Evolutionary conservation across 2,329 filamentous ascomycete species (phyloP), one percentile per base, ranked within the genome.

Genomic region (Ceratocystis albifundus): DNA sequence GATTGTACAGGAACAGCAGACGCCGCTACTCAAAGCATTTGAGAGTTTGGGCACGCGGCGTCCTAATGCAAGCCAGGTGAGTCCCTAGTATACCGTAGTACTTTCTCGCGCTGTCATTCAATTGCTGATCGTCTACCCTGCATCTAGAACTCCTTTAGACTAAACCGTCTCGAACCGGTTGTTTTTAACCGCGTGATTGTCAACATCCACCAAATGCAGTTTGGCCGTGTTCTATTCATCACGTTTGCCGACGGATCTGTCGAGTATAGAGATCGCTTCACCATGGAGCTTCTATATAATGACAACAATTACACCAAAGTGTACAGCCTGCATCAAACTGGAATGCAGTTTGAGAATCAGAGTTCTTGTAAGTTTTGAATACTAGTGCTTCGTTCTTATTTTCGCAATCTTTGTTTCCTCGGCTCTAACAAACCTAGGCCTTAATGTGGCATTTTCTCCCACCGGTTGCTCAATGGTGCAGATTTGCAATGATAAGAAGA

Each of bases 221-320:
- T 87, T 68, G 88, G 88, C 62, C 90, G 85, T 67, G 80, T 88
- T 1, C 69, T 96, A 1, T 85, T 87, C 36, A 79, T 96, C 67
- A 82, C 82, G 30, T 89, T 89, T 71, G 88, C 88, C 69, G 91
- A 96, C 73, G 89, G 92, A 10, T 88, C 85, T 0, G 79, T 95
- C 2, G 87, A 94, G 70, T 89, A 93, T 74, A 84, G 89, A 66
- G 88, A 95, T 72, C 83, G 90, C 10, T 80, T 82, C 61, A 88
- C 84, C 0, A 87, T 96, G 82, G 80, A 84, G 3, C 80, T 86
- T 65, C 78, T 92, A 0, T 85, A 84, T 69, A 81, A 82, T 4
- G 82, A 87, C 66, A 80, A 82, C 32, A 87, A 88, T 70, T 76
- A 84, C 6, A 82, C 84, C 55, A 84, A 79, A 59, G 84, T 95